Percentiles rank a stretch among this genome's conserved stretches.
Evolutionary conservation across 176 grass and related monocot species (phyloP).

Genomic region (Phoenix roebelenii): DNA sequence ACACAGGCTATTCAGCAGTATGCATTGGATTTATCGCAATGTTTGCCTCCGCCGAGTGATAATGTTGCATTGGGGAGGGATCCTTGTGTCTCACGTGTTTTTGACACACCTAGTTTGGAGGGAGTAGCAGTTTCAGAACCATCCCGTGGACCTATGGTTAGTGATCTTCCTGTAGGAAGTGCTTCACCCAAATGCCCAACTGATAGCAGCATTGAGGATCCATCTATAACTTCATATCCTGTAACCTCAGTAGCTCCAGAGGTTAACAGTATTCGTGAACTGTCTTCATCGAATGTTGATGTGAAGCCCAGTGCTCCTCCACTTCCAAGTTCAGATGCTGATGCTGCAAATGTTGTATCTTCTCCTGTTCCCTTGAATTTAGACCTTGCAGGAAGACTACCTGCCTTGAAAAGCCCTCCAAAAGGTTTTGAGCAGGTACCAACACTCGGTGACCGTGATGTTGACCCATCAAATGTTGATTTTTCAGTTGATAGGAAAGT

Average conservation of each 20-base stretch:
- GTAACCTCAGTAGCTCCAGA: constrained; percentile 17
- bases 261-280: constrained; percentile 22
- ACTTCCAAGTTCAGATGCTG: constrained; percentile 30
- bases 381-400: constrained; percentile 37
- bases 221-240: constrained; percentile 13
- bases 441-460: constrained; percentile 38
- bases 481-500: constrained; percentile 36
- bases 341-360: constrained; percentile 28
- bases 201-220: constrained; percentile 16
- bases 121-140: constrained; percentile 7
- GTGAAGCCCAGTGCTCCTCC: constrained; percentile 35
- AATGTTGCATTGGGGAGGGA: constrained; percentile 40
- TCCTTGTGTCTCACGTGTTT: constrained; percentile 31
- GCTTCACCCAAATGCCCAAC: constrained; percentile 24
- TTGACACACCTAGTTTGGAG: constrained; percentile 28
- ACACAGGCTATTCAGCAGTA: constrained; percentile 98
- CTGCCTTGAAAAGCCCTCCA: constrained; percentile 31
- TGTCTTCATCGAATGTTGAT: constrained; percentile 31
- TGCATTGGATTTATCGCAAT: constrained; percentile 72
- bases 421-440: constrained; percentile 34
- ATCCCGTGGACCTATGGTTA: constrained; percentile 25
- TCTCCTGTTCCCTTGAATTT: constrained; percentile 29
- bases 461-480: constrained; percentile 32
- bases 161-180: constrained; percentile 28
- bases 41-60: constrained; percentile 50